A percentile compares a stretch with the other conserved stretches of the same genome.
These are phyloP conservation scores for Collybia nuda DNA, from an alignment of 768 basidiomycete species.

Conservation along the genomic window DNA sequence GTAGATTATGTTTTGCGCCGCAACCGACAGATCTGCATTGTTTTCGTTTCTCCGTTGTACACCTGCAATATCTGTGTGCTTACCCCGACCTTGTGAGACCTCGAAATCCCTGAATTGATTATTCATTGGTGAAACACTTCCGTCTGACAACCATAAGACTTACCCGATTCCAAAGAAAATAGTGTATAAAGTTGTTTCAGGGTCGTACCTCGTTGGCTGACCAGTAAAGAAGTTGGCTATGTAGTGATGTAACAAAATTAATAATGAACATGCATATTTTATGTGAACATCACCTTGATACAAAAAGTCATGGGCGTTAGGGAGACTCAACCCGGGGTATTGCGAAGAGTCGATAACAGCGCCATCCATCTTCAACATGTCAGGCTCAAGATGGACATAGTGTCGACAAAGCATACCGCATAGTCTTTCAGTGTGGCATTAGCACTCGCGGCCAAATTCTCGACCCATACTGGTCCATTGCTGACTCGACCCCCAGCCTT, in stretches of 20 bases:
- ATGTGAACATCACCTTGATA: constrained; percentile 20
- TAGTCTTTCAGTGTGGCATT: constrained; percentile 48
- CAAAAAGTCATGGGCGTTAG: constrained; percentile 18
- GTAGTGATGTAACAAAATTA: neutral
- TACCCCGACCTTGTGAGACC: constrained; percentile 28
- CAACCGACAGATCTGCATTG: constrained; percentile 24
- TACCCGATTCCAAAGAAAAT: constrained; percentile 57
- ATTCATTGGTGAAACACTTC: neutral
- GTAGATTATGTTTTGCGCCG: constrained; percentile 35
- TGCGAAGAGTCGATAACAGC: constrained; percentile 25
- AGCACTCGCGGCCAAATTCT: constrained; percentile 38
- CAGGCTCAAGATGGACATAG: neutral
- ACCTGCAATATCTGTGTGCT: constrained; percentile 10
- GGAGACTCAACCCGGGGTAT: constrained; percentile 16
- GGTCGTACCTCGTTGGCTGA: constrained; percentile 23
- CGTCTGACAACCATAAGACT: constrained; percentile 12
- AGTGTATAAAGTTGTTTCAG: constrained; percentile 45
- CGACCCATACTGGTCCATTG: constrained; percentile 52
- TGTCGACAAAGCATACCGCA: constrained; percentile 34
- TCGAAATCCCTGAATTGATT: constrained; percentile 36
- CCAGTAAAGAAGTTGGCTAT: constrained; percentile 21
- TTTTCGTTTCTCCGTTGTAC: constrained; percentile 20
- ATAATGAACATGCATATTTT: neutral
- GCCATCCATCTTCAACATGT: constrained; percentile 17
- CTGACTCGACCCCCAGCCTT: constrained; percentile 50